phyloP scores from a whole-genome alignment of 1,139 yeast species.

The Oligophagozyma castellii region DNA sequence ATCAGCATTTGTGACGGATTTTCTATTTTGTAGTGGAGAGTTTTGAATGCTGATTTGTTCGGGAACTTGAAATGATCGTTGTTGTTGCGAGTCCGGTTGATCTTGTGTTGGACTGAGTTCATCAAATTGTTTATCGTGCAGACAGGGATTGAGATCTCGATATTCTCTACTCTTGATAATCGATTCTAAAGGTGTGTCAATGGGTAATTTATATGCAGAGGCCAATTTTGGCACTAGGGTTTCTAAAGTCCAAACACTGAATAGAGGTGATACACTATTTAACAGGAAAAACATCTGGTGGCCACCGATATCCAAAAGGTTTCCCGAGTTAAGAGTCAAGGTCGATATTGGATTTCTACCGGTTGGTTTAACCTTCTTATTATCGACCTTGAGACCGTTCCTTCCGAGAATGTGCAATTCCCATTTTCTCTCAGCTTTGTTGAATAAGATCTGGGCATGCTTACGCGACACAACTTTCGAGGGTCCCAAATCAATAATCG shows the following conservation, averaged over 20 bases:
- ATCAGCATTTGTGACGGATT: too few species aligned
- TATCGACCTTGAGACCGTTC: constrained; percentile 87
- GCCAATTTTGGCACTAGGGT: too few species aligned
- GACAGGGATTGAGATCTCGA: too few species aligned
- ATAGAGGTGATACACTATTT: neutral
- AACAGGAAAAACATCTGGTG: neutral
- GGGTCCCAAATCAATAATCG: constrained; percentile 92
- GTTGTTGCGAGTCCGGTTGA: too few species aligned
- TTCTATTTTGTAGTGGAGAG: too few species aligned
- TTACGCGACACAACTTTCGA: constrained; percentile 87
- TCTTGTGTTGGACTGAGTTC: too few species aligned
- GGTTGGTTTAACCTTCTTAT: constrained; percentile 31
- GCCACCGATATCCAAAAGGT: constrained; percentile 85
- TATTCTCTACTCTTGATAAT: too few species aligned
- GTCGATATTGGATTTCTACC: constrained; percentile 35
- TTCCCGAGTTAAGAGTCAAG: constrained; percentile 62
- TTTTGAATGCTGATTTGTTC: too few species aligned
- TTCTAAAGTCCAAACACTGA: neutral
- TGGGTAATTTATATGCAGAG: too few species aligned
- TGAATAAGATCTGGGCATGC: constrained; percentile 77
- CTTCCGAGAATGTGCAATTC: constrained; percentile 72
- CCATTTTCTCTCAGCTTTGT: constrained; percentile 68
- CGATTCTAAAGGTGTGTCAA: too few species aligned
- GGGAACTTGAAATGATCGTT: too few species aligned
- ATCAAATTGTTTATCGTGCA: too few species aligned